Percentiles rank a stretch among this genome's conserved stretches.
Evolutionary conservation across 345 rosid genomes (phyloP).

Genomic region (Brassica cretica): DNA sequence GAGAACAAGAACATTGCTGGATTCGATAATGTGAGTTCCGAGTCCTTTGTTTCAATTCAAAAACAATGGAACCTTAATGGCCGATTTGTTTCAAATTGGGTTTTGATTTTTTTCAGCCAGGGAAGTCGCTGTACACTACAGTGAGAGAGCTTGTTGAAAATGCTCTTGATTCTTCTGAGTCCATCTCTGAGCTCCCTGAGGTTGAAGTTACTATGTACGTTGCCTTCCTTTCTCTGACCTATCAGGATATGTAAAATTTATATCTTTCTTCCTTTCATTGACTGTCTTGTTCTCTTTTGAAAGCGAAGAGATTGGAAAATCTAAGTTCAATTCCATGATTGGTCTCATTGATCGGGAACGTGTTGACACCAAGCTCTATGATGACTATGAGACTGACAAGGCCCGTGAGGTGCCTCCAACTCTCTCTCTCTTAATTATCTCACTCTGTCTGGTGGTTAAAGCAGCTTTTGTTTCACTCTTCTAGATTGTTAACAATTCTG

Average conservation of each 20-base stretch:
- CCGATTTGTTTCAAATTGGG: not conserved
- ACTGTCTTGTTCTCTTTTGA: constrained; percentile 35
- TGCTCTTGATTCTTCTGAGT: constrained; percentile 92
- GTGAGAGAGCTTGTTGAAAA: constrained; percentile 94
- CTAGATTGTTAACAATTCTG: constrained; percentile 12
- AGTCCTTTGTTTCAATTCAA: not conserved
- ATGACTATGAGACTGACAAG: constrained; percentile 88
- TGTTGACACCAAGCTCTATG: constrained; percentile 74
- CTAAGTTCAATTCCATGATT: constrained; percentile 90
- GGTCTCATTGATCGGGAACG: constrained; percentile 91
- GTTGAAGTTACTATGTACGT: constrained; percentile 84
- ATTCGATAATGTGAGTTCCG: constrained; percentile 76
- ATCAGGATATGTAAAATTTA: not conserved
- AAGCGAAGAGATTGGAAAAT: constrained; percentile 87
- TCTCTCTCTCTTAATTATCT: not conserved
- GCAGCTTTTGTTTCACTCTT: constrained; percentile 13
- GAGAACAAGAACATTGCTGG: constrained; percentile 99
- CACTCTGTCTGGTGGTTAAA: not conserved
- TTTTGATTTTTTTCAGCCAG: constrained; percentile 59
- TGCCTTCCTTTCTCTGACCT: not conserved
- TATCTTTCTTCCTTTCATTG: not conserved
- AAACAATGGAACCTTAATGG: not conserved
- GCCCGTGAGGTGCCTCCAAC: constrained; percentile 75
- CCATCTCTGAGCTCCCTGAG: constrained; percentile 86
- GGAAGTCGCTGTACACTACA: constrained; percentile 86